Percentiles rank a stretch among this genome's conserved stretches.
phyloP scores from a whole-genome alignment of 2,329 filamentous ascomycete species.

The Botrytis byssoidea region DNA sequence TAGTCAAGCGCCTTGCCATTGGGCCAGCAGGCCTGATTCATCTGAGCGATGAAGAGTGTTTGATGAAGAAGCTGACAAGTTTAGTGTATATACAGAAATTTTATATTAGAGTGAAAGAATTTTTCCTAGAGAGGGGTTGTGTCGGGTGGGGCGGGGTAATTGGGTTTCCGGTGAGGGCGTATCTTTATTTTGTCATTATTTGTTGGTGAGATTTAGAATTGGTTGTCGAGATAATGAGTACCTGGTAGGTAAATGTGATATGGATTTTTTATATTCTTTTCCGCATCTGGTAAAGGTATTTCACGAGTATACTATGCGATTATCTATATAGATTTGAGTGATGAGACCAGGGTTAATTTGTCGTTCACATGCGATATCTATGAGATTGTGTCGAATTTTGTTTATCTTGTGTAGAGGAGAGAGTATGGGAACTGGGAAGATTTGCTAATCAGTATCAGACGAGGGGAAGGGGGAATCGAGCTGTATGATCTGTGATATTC shows the following conservation, averaged over 20 bases:
- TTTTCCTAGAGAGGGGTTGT: too few relatives aligned
- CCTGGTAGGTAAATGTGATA: too few relatives aligned
- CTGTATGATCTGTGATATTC: not conserved
- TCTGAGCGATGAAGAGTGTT: not conserved
- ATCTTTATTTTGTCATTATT: not conserved
- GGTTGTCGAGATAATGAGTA: too few relatives aligned
- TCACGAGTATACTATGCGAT: not conserved
- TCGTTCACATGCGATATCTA: not conserved
- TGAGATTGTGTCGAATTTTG: not conserved
- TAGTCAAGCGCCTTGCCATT: slow-evolving; percentile 52
- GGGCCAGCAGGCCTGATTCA: slow-evolving; percentile 38
- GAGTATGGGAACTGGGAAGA: not conserved
- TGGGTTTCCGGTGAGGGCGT: not conserved
- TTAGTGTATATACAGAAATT: not conserved
- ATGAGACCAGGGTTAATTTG: not conserved
- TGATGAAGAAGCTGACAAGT: fast-evolving
- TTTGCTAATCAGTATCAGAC: not conserved
- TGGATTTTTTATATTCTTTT: not conserved
- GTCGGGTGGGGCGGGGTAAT: not conserved
- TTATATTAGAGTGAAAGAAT: not conserved
- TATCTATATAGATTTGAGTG: not conserved
- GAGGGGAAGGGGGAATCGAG: not conserved
- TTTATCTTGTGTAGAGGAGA: not conserved
- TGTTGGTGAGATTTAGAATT: too few relatives aligned
- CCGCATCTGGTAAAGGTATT: not conserved